Evolutionary conservation across 1,284 basidiomycete species (phyloP).

Genomic region (Exobasidium rhododendri): DNA sequence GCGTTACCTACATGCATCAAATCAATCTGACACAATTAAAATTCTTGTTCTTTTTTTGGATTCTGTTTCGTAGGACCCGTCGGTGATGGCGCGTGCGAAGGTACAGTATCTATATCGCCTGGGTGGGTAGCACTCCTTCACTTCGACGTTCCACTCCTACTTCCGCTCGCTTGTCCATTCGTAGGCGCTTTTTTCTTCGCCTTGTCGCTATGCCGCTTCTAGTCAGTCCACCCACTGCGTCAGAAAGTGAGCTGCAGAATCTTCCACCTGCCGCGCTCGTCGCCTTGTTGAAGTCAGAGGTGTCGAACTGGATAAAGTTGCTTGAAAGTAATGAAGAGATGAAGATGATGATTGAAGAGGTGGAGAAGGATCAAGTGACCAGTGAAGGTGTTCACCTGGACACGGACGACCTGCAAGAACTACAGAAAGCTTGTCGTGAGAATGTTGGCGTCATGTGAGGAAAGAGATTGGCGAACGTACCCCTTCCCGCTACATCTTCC

Average conservation of each 20-base stretch:
- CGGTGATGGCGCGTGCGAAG: no score
- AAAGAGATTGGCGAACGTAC: neutral
- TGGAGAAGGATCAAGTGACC: neutral
- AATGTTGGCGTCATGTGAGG: neutral
- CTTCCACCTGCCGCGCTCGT: neutral
- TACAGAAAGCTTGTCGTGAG: neutral
- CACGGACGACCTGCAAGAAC: neutral
- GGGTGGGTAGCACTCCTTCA: no score
- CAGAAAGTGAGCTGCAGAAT: neutral
- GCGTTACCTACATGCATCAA: no score
- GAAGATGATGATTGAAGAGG: neutral
- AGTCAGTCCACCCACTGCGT: neutral
- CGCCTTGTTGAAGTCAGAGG: neutral
- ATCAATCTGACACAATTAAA: no score
- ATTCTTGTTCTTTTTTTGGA: no score
- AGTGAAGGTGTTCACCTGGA: neutral
- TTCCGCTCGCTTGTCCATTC: no score
- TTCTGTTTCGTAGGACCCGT: no score
- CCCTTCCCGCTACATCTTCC: neutral
- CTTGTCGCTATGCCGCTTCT: neutral
- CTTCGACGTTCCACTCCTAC: no score
- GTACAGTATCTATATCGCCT: no score
- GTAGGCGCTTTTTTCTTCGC: no score
- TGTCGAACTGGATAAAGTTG: neutral
- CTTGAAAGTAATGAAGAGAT: slow-evolving; percentile 2